Evolutionary conservation across 2,329 filamentous ascomycete species (phyloP), one percentile per base, ranked within the genome.

Genomic region (Curvularia lunata): DNA sequence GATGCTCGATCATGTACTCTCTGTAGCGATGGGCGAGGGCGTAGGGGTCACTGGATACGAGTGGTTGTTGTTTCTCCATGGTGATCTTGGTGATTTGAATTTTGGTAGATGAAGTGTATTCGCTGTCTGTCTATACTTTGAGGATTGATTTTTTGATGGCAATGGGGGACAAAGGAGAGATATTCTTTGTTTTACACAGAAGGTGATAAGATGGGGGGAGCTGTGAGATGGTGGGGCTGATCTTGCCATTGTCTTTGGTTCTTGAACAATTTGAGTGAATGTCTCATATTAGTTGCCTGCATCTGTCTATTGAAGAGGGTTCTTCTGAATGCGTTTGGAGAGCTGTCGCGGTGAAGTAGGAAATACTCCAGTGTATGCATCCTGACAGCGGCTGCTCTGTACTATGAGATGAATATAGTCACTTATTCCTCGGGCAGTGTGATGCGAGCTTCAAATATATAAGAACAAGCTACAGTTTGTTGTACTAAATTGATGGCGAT

Each of bases 11-110:
- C 61, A 70, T 64, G 47, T 60, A 70, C 16, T 69, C 65, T 16
- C 40, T 46, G 55, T 69, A 69, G 18, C 60, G 57, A 48, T 68
- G 58, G 32, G 67, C 69, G 40, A 73, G 47, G 34, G 59, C 47
- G 50, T 67, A 69, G 3, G 65, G 65, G 32, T 68, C 64, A 34
- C 58, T 50, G 28, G 23, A 43, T 25, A 61, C 30, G 10, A 47
- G 46, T 5, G 10, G 25, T 40, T 6, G 34, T 8, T 34, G 9
- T 10, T 30, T 8, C 9, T 9, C 13, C 34, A 30, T 21, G 8
- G 9, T 23, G 19, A 8, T 8, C n/a, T 7, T 37, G 16, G 16
- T 30, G 13, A 41, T 37, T 5, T 5, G 8, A n/a, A 10, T 4
- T 2, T 37, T 13, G 32, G 5, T 37, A n/a, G 13, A n/a, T n/a